Percentiles rank a stretch among this genome's conserved stretches.
phyloP scores from a whole-genome alignment of 2,329 filamentous ascomycete species.

The Chaetomiaceae sp. region DNA sequence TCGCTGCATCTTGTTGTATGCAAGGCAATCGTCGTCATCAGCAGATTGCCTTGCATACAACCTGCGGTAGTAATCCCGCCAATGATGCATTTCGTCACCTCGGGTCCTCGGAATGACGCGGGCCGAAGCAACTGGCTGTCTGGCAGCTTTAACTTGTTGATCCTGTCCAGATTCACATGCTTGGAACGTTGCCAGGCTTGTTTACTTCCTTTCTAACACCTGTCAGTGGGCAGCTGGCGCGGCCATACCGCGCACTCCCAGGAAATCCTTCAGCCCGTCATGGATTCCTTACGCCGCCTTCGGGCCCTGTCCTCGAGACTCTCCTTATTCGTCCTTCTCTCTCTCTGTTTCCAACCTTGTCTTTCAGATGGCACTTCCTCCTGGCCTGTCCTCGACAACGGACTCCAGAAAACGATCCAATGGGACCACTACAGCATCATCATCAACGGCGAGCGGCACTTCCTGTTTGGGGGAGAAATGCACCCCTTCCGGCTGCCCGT shows the following conservation, averaged over 20 bases:
- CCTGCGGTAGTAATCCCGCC: too few species aligned
- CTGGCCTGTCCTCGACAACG: conserved; percentile 2
- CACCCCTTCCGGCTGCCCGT: conserved; percentile 7
- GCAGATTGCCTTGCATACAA: too few species aligned
- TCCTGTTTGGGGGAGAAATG: conserved; percentile 11
- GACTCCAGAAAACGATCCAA: background rate
- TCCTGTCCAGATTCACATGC: too few species aligned
- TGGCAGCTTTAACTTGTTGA: too few species aligned
- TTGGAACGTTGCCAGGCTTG: too few species aligned
- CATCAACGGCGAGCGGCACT: conserved; percentile 3
- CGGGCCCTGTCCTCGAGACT: background rate
- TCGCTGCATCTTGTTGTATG: too few species aligned
- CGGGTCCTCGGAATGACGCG: too few species aligned
- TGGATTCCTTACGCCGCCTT: background rate
- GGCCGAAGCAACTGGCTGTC: too few species aligned
- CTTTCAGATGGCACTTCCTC: background rate
- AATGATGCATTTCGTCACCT: too few species aligned
- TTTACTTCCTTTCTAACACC: too few species aligned
- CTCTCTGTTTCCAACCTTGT: background rate
- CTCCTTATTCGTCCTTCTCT: background rate
- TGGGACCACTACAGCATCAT: conserved; percentile 7
- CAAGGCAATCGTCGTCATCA: too few species aligned
- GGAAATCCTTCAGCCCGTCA: background rate
- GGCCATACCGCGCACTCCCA: background rate
- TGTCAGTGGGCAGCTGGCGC: background rate